These are phyloP conservation scores for Trichosporon coremiiforme DNA, from an alignment of 1,284 basidiomycete genomes.

Conservation along the genomic window DNA sequence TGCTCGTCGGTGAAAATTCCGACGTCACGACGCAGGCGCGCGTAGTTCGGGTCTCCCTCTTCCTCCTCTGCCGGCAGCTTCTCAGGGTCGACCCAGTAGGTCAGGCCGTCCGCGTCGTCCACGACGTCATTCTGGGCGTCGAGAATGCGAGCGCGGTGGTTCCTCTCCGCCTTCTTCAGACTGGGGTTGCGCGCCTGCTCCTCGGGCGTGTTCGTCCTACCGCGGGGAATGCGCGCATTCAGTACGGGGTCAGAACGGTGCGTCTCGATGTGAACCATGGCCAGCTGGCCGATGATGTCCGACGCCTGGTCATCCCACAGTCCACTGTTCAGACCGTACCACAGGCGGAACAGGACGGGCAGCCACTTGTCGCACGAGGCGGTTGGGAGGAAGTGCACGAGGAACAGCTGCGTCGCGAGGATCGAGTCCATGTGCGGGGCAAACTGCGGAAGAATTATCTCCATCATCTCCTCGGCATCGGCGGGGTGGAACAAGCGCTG, in stretches of 20 bases:
- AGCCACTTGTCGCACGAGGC: slow-evolving; percentile 77
- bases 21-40: slow-evolving; percentile 74
- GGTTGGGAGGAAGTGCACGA: slow-evolving; percentile 76
- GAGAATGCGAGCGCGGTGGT: slow-evolving; percentile 41
- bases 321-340: slow-evolving; percentile 81
- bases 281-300: slow-evolving; percentile 65
- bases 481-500: slow-evolving; percentile 88
- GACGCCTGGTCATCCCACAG: slow-evolving; percentile 81
- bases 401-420: slow-evolving; percentile 75
- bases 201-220: slow-evolving; percentile 44
- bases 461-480: slow-evolving; percentile 87
- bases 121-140: slow-evolving; percentile 46
- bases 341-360: slow-evolving; percentile 75
- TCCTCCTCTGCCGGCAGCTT: slow-evolving; percentile 61
- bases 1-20: slow-evolving; percentile 85
- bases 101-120: slow-evolving; percentile 63
- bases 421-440: slow-evolving; percentile 74
- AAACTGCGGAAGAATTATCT: slow-evolving; percentile 65
- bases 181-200: slow-evolving; percentile 45
- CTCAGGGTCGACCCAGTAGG: slow-evolving; percentile 46
- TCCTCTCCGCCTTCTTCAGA: slow-evolving; percentile 30
- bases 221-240: slow-evolving; percentile 63
- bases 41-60: slow-evolving; percentile 69
- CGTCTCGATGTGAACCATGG: slow-evolving; percentile 73
- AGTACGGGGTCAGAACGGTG: slow-evolving; percentile 69